phyloP scores from a whole-genome alignment of 108 stramenopile species.

The Discostella stelligeroides region DNA sequence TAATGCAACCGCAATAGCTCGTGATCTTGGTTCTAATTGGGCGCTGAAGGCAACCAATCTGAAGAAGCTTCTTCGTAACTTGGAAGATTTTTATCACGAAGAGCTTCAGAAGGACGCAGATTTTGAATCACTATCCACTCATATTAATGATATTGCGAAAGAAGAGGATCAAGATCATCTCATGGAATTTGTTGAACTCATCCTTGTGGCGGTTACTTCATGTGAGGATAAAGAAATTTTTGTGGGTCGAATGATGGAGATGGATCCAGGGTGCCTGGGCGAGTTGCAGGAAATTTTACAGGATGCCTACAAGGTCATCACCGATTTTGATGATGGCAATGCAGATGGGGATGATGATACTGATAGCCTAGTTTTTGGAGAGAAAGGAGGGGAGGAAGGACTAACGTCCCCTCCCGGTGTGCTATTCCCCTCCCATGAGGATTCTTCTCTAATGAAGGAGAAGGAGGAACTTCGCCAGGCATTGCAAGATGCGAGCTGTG shows the following conservation, averaged over 20 bases:
- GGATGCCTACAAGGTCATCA: slow-evolving; percentile 53
- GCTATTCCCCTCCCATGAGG: slow-evolving; percentile 34
- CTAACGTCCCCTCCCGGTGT: slow-evolving; percentile 41
- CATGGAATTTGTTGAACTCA: slow-evolving; percentile 70
- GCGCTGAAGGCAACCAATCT: slow-evolving; percentile 82
- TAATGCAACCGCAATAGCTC: slow-evolving; percentile 86
- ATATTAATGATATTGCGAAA: slow-evolving; percentile 50
- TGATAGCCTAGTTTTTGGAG: slow-evolving; percentile 39
- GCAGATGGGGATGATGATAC: slow-evolving; percentile 53
- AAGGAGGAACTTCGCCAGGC: slow-evolving; percentile 42
- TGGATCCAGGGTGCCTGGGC: slow-evolving; percentile 63
- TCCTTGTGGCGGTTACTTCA: slow-evolving; percentile 85
- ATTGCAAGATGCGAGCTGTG: slow-evolving; percentile 66
- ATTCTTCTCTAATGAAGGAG: slow-evolving; percentile 49
- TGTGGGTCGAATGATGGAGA: slow-evolving; percentile 73
- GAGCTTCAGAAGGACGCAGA: slow-evolving; percentile 73
- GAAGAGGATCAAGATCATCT: slow-evolving; percentile 63
- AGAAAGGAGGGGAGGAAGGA: slow-evolving; percentile 25
- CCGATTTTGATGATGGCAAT: slow-evolving; percentile 60
- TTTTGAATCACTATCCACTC: slow-evolving; percentile 51
- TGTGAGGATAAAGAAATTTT: slow-evolving; percentile 74
- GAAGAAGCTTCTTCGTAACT: slow-evolving; percentile 82
- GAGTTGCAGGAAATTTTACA: slow-evolving; percentile 84
- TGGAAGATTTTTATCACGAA: slow-evolving; percentile 79
- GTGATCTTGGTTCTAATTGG: slow-evolving; percentile 86